Evolutionary conservation across 1,139 yeast species (phyloP).

Genomic region (Scheffersomyces stambukii): DNA sequence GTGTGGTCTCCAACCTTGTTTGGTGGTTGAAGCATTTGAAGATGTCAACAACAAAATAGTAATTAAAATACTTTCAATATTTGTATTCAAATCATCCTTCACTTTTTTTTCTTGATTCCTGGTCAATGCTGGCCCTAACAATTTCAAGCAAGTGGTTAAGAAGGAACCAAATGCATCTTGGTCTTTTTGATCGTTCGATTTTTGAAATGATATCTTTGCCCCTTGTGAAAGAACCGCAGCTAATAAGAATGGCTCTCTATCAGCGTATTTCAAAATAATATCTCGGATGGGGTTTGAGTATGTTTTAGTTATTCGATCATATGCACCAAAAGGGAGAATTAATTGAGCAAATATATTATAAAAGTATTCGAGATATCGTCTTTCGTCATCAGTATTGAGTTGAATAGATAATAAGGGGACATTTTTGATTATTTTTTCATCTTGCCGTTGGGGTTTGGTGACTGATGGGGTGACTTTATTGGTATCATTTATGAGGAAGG

Average conservation of each 20-base stretch:
- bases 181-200: conserved; percentile 33
- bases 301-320: conserved; percentile 19
- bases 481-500: too few species aligned
- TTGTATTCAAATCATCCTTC: conserved; percentile 30
- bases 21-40: conserved; percentile 57
- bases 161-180: conserved; percentile 51
- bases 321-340: conserved; percentile 55
- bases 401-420: conserved; percentile 19
- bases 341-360: conserved; percentile 50
- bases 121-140: conserved; percentile 38
- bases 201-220: conserved; percentile 40
- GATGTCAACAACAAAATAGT: conserved; percentile 61
- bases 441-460: conserved; percentile 2
- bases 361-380: conserved; percentile 46
- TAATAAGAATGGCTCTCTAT: conserved; percentile 50
- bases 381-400: conserved; percentile 33
- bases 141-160: conserved; percentile 50
- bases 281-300: conserved; percentile 56
- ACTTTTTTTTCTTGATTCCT: conserved; percentile 16
- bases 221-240: conserved; percentile 68
- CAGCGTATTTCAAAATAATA: conserved; percentile 51
- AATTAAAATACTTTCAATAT: conserved; percentile 58
- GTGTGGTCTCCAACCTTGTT: conserved; percentile 68
- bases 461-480: too few species aligned
- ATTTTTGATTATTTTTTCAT: conserved; percentile 18